Base-by-base conservation (phyloP, 768 basidiomycete genomes). In the Naganishia onofrii region DNA sequence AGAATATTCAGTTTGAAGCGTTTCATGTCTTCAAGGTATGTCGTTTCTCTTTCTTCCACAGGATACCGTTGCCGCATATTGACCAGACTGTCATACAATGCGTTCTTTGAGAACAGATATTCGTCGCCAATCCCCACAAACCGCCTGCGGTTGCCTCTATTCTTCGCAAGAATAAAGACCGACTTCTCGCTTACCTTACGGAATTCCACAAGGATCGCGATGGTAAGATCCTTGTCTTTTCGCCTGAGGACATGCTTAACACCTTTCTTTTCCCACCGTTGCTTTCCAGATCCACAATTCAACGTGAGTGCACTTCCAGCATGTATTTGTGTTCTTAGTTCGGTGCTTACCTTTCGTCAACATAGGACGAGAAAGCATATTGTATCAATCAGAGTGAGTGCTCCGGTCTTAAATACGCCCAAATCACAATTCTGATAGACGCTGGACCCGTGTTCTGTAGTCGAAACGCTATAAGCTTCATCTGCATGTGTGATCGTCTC, bases 1-100 rank as follows among this genome's bases (percentile, higher is more conserved):
- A 93, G 85, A 99, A 99, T 81, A 98, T 99, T 55, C 96, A 99
- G 81, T 99, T 98, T 69, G 96, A 99, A 80, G 95, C 96, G 2
- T 99, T 99, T 83, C 96, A 99, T 77, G 96, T 99, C 46, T 99
- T 99, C 87, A 99, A 98, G 87, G 95, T 93, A 66, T n/a, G 86
- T 76, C 2, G 19, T n/a, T 32, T 32, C 55, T 42, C 44, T 29
- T 7, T 19, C 3, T 0, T 60, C 44, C 12, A 34, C 12, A 15
- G 7, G 13, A 1, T 2, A 3, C 13, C 48, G 21, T 29, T 31
- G 12, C 51, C 15, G n/a, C n/a, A n/a, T n/a, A n/a, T 21, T 42
- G 13, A 31, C 42, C 12, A 38, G 12, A 13, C 42, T 42, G 42
- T n/a, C n/a, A n/a, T n/a, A 42, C 42, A 15, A 42, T 54, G 13